Evolutionary conservation across 2,329 filamentous ascomycete genomes (phyloP).

Genomic region (Bipolaris oryzae): DNA sequence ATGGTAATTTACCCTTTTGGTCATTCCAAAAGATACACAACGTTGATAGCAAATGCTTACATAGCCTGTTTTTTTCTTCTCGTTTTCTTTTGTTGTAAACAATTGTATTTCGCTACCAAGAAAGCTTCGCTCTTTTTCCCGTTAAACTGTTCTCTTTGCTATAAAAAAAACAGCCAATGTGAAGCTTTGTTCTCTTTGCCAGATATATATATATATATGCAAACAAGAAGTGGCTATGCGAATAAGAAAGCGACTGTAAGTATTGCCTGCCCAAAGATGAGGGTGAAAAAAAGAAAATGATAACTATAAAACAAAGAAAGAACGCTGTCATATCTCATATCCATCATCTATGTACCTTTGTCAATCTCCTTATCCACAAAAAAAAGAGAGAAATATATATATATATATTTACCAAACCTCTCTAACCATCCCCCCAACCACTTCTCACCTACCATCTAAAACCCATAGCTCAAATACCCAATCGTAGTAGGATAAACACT

Average conservation of each 20-base stretch:
- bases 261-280: not conserved
- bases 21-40: not conserved
- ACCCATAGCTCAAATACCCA: constrained; percentile 43
- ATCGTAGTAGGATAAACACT: constrained; percentile 48
- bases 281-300: not conserved
- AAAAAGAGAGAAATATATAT: not conserved
- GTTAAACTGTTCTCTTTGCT: not conserved
- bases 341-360: not conserved
- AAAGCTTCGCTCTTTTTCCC: not conserved
- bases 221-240: not conserved
- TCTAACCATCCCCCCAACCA: not conserved
- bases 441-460: constrained; percentile 10
- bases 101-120: not conserved
- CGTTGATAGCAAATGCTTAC: not conserved
- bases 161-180: not conserved
- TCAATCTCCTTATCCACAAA: not conserved
- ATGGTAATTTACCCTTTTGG: not conserved
- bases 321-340: not conserved
- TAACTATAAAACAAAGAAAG: not conserved
- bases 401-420: not conserved
- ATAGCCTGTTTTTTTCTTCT: too few relatives aligned
- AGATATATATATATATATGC: too few relatives aligned
- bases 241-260: not conserved
- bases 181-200: not conserved
- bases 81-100: not conserved